These are phyloP conservation scores for Lactarius quietus DNA, from an alignment of 768 basidiomycete genomes.

Conservation along the genomic window DNA sequence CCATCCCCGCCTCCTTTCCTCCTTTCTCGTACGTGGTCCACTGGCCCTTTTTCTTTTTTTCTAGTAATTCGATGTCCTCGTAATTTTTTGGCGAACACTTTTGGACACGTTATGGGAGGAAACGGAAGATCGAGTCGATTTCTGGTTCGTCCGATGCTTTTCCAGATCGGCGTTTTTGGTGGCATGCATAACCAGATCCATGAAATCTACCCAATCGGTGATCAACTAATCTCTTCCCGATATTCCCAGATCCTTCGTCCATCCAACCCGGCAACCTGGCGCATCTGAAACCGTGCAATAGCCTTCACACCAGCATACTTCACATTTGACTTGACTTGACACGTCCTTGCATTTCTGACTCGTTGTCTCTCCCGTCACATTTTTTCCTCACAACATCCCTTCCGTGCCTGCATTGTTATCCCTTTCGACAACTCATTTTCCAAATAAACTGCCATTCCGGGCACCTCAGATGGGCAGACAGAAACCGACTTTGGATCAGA, in stretches of 20 bases:
- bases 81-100: not conserved
- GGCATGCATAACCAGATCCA: slow-evolving; percentile 27
- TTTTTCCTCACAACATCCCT: not conserved
- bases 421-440: slow-evolving; percentile 10
- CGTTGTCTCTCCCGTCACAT: slow-evolving; percentile 6
- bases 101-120: not conserved
- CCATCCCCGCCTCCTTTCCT: not conserved
- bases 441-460: slow-evolving; percentile 12
- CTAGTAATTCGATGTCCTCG: not conserved
- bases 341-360: not conserved
- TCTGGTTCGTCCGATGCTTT: slow-evolving; percentile 20
- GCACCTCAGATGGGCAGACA: slow-evolving; percentile 18
- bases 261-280: slow-evolving; percentile 21
- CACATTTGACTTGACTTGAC: not conserved
- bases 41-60: not conserved
- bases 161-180: slow-evolving; percentile 28
- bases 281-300: slow-evolving; percentile 8
- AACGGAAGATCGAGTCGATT: not conserved
- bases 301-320: not conserved
- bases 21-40: not conserved
- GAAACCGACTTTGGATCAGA: slow-evolving; percentile 21
- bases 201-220: slow-evolving; percentile 28
- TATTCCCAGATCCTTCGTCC: slow-evolving; percentile 25
- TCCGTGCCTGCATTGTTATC: slow-evolving; percentile 15
- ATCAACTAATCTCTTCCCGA: slow-evolving; percentile 27